Evolutionary conservation across 805 yeast genomes (phyloP), one percentile per base, ranked within the genome.

Genomic region (Candida maris): DNA sequence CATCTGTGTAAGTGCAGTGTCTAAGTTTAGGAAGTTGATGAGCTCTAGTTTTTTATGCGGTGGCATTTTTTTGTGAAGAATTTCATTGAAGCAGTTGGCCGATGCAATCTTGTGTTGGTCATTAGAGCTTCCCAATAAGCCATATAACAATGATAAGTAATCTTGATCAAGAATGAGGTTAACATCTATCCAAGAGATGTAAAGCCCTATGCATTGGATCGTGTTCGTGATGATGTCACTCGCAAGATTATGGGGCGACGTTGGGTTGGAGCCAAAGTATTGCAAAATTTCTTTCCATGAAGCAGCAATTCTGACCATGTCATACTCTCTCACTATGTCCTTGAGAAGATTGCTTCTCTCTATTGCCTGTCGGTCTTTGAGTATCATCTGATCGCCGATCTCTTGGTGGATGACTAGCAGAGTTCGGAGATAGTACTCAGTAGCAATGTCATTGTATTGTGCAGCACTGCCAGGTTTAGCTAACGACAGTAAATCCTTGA

Each of bases 121-220:
- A 25, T 52, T 43, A 6, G 44, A 36, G 10, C 40, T 37, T 9
- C 51, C 52, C 44, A 87, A 67, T 51, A 73, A 80, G 40, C 71
- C 73, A 51, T 77, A 81, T 31, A 87, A 71, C 24, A 74, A 54
- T 19, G 68, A 61, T 49, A 85, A 64, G 47, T 75, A 79, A 16
- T 74, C 74, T 22, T 73, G 70, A 33, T 76, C 77, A 20, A 88
- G 70, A 37, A 91, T 77, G 48, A 86, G 67, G 37, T 80, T 68
- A 42, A 89, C 79, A 56, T 86, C 94, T 57, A 89, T 86, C 98
- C 99, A 93, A 17, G 89, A 80, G 17, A 88, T 84, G 73, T 84
- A 93, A 9, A 78, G 77, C 8, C 97, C 97, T 38, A 93, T 76
- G 37, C 79, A 79, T 35, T 69, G 68, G 33, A 87, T 68, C 5